Percentiles rank a stretch among this genome's conserved stretches.
Conservation (phyloP, 1,139 yeast genomes). For the Yamadazyma triangularis region DNA sequence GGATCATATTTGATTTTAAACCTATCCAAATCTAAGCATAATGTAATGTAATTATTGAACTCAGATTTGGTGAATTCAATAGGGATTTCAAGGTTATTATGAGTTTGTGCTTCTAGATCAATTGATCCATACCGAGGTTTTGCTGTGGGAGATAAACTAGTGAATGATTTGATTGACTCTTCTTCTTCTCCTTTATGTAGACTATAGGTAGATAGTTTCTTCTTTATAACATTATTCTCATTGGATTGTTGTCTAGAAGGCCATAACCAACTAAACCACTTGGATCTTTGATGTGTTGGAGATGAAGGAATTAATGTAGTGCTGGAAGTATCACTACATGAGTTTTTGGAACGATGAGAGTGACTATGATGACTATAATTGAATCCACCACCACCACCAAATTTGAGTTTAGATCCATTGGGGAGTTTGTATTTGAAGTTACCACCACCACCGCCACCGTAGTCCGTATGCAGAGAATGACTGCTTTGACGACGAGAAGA, state of each 20-base stretch:
- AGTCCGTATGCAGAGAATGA: slow-evolving; percentile 11
- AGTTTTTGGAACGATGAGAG: neutral
- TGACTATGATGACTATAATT: slow-evolving; percentile 14
- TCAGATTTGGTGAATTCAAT: slow-evolving; percentile 6
- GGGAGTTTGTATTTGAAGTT: slow-evolving; percentile 20
- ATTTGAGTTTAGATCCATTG: slow-evolving; percentile 18
- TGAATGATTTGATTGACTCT: neutral
- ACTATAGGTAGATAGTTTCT: slow-evolving; percentile 5
- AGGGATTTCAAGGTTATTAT: neutral
- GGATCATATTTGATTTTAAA: slow-evolving; percentile 14
- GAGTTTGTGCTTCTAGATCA: slow-evolving; percentile 5
- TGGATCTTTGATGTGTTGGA: neutral
- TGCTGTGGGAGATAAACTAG: neutral
- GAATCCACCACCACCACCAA: slow-evolving; percentile 28
- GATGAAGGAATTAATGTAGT: neutral
- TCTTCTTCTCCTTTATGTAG: neutral
- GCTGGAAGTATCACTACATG: neutral
- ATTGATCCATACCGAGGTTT: slow-evolving; percentile 3
- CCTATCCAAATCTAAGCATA: slow-evolving; percentile 10
- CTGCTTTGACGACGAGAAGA: too few relatives aligned
- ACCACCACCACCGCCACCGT: slow-evolving; percentile 26
- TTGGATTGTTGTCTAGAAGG: slow-evolving; percentile 5
- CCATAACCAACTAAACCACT: slow-evolving; percentile 9
- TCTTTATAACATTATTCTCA: slow-evolving; percentile 3
- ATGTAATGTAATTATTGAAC: slow-evolving; percentile 9